phyloP scores from a whole-genome alignment of 192 early-diverging fungal genomes.

The Obelidium mucronatum region DNA sequence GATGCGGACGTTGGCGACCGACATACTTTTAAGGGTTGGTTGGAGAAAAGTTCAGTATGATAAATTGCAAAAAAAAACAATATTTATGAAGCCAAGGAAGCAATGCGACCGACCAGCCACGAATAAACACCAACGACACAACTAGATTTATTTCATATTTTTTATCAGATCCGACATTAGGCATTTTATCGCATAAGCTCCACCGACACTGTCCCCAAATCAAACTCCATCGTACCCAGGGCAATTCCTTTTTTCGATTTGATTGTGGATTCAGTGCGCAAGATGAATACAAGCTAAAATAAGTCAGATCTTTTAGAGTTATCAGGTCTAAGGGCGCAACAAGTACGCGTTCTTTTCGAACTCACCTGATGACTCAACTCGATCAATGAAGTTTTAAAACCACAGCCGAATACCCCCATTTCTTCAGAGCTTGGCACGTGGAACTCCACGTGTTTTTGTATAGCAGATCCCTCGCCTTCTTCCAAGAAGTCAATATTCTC shows the following conservation, averaged over 20 bases:
- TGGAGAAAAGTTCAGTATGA: too few relatives aligned
- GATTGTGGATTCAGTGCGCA: background rate
- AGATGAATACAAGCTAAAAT: background rate
- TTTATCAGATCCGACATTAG: too few relatives aligned
- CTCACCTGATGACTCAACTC: conserved; percentile 20
- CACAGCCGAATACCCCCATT: background rate
- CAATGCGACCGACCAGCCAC: too few relatives aligned
- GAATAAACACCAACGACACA: too few relatives aligned
- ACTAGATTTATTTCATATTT: too few relatives aligned
- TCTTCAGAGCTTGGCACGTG: background rate
- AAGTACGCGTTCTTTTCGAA: background rate
- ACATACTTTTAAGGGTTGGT: too few relatives aligned
- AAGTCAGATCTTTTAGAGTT: too few relatives aligned
- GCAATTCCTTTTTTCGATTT: background rate
- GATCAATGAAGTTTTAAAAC: background rate
- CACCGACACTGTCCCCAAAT: background rate
- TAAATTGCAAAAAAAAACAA: too few relatives aligned
- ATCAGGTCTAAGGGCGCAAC: too few relatives aligned
- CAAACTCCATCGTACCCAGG: background rate
- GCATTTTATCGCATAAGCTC: conserved; percentile 1
- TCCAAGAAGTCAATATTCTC: background rate
- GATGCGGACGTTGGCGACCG: background rate
- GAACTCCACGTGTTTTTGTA: background rate
- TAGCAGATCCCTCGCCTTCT: background rate
- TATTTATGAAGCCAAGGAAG: too few relatives aligned